These are phyloP conservation scores for Chrysanthemum lavandulifolium DNA, from an alignment of 129 eudicot genomes.

Conservation along the genomic window DNA sequence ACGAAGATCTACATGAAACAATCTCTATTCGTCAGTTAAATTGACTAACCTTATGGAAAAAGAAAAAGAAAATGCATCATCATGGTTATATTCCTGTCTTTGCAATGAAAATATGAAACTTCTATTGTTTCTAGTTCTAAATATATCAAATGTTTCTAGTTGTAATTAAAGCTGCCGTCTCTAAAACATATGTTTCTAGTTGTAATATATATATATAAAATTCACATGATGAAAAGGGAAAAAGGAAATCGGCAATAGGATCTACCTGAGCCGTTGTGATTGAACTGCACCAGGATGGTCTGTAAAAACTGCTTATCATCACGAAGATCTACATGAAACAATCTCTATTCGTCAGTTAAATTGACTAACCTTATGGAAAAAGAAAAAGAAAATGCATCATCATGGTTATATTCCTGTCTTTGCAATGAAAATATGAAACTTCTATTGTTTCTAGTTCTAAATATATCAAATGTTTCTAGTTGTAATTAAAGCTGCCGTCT, in stretches of 20 bases:
- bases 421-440: too few species aligned
- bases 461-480: too few species aligned
- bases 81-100: not conserved
- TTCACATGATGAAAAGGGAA: not conserved
- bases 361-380: not conserved
- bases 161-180: too few species aligned
- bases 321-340: conserved; percentile 59
- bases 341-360: conserved; percentile 12
- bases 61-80: not conserved
- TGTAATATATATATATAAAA: conserved; percentile 2
- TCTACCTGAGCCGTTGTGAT: conserved; percentile 74
- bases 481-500: too few species aligned
- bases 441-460: too few species aligned
- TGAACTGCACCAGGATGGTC: conserved; percentile 97
- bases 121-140: too few species aligned
- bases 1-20: conserved; percentile 59
- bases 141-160: too few species aligned
- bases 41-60: not conserved
- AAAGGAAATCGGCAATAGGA: not conserved
- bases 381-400: not conserved
- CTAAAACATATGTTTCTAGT: not conserved
- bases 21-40: conserved; percentile 12
- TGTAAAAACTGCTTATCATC: conserved; percentile 80
- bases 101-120: too few species aligned
- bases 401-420: not conserved